Evolutionary conservation across 805 yeast species (phyloP).

Genomic region (Metschnikowia santaceciliae): DNA sequence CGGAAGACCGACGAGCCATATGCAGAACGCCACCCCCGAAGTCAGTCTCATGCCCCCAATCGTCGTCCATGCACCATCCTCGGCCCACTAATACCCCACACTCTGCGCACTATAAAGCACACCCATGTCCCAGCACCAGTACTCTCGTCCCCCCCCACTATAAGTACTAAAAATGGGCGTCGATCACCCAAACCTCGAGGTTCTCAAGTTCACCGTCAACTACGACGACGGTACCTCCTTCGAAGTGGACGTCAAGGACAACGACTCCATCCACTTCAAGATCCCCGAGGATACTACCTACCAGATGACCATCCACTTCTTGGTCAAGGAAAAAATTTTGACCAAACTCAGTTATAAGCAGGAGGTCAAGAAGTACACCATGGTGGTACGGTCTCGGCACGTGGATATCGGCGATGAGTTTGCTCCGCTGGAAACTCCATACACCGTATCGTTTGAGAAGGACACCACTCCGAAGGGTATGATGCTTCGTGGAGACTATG

Average conservation of each 20-base stretch:
- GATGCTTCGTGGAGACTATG: conserved; percentile 32
- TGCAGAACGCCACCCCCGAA: too few relatives aligned
- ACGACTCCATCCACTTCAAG: conserved; percentile 24
- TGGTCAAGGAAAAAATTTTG: conserved; percentile 26
- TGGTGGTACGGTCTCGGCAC: conserved; percentile 29
- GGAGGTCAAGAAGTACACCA: conserved; percentile 33
- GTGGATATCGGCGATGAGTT: conserved; percentile 29
- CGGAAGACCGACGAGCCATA: too few relatives aligned
- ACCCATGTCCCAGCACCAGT: not conserved
- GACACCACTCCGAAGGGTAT: conserved; percentile 40
- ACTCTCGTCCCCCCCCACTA: not conserved
- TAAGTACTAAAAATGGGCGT: conserved; percentile 4
- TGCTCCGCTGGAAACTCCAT: conserved; percentile 32
- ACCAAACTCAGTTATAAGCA: conserved; percentile 33
- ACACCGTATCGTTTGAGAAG: conserved; percentile 27
- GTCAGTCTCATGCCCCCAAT: too few relatives aligned
- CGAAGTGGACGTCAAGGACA: conserved; percentile 26
- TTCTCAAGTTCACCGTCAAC: conserved; percentile 27
- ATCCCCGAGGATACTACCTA: conserved; percentile 39
- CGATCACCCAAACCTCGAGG: conserved; percentile 30
- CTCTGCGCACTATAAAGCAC: not conserved
- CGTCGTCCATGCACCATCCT: not conserved
- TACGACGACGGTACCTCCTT: conserved; percentile 28
- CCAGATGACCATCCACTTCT: conserved; percentile 29
- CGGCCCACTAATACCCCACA: not conserved